These are phyloP conservation scores for Monosporascus sp. DNA, from an alignment of 2,329 filamentous ascomycete species.

Conservation along the genomic window DNA sequence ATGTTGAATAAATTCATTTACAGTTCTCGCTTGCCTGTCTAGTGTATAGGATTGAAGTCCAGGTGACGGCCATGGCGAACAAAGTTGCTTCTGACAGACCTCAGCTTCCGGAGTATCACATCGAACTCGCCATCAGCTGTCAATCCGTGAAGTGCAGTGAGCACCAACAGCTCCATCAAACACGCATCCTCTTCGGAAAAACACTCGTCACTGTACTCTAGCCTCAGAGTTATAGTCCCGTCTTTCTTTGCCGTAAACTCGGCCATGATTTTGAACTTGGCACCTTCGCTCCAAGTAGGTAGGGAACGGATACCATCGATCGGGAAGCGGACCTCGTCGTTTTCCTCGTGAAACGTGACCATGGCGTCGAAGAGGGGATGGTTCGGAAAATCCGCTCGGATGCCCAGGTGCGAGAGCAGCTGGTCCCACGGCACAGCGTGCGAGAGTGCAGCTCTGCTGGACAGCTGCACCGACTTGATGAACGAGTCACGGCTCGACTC, in stretches of 20 bases:
- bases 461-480: slow-evolving; percentile 10
- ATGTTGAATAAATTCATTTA: too few relatives aligned
- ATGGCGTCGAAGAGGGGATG: slow-evolving; percentile 19
- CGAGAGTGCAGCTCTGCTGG: slow-evolving; percentile 19
- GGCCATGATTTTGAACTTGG: slow-evolving; percentile 13
- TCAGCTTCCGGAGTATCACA: too few relatives aligned
- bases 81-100: too few relatives aligned
- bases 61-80: too few relatives aligned
- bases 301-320: not conserved
- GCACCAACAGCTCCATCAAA: too few relatives aligned
- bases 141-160: too few relatives aligned
- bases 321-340: too few relatives aligned
- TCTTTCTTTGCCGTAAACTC: slow-evolving; percentile 9
- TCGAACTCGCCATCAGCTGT: too few relatives aligned
- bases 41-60: too few relatives aligned
- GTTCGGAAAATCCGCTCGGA: slow-evolving; percentile 3
- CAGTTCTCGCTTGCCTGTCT: too few relatives aligned
- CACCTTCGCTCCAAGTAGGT: slow-evolving; percentile 7
- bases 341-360: slow-evolving; percentile 16
- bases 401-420: slow-evolving; percentile 17
- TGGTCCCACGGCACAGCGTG: slow-evolving; percentile 25
- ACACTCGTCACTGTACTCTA: slow-evolving; percentile 7
- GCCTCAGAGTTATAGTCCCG: slow-evolving; percentile 2
- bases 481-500: not conserved
- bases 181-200: not conserved